Conservation (phyloP, 306 rosid genomes). For the Leucaena leucocephala region DNA sequence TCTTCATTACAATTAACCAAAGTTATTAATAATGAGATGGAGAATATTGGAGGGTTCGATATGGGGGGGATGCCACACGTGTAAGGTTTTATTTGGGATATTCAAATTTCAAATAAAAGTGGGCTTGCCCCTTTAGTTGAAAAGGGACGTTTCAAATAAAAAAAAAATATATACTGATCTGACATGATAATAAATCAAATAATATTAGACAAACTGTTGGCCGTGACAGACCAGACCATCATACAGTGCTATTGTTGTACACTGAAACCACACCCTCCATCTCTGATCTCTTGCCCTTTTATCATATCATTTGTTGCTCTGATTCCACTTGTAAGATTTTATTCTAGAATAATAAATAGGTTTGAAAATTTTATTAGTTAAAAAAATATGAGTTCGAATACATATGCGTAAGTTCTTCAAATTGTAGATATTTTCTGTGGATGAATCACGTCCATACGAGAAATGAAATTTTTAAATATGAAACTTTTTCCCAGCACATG, state of each 20-base stretch:
- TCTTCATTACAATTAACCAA: conserved; percentile 26
- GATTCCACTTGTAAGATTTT: no score
- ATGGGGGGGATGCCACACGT: conserved; percentile 29
- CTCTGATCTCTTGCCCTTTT: conserved; percentile 12
- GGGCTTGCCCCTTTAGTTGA: conserved; percentile 45
- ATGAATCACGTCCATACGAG: no score
- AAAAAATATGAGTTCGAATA: no score
- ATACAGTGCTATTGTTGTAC: conserved; percentile 46
- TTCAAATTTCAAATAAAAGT: conserved; percentile 30
- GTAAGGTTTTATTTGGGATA: conserved; percentile 36
- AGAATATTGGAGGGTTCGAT: background rate
- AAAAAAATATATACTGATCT: conserved; percentile 13
- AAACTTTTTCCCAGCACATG: no score
- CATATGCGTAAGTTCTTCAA: no score
- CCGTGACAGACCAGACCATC: conserved; percentile 48
- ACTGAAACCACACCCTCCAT: conserved; percentile 24
- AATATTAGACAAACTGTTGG: conserved; percentile 54
- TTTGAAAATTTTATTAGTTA: no score
- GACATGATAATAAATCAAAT: background rate
- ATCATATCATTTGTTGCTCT: no score
- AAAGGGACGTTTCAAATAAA: conserved; percentile 73
- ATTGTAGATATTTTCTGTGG: no score
- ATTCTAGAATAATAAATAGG: no score
- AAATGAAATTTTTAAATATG: no score
- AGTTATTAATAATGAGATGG: conserved; percentile 1